Base-by-base conservation (phyloP, 176 grass and related monocot species). In the Urochloa ruziziensis region DNA sequence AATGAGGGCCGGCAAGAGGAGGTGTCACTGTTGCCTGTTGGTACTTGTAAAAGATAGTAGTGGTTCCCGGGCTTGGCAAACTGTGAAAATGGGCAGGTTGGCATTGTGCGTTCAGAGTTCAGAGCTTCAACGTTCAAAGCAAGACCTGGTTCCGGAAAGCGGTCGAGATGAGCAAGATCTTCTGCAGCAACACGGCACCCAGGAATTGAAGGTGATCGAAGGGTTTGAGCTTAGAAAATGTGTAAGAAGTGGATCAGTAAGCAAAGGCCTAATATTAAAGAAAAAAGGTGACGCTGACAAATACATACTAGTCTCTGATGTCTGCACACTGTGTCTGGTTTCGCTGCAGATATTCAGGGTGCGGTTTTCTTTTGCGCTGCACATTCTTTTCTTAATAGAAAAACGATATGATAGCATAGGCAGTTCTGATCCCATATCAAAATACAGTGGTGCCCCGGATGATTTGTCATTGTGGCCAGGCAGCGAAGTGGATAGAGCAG, bases 341-440 rank as follows among this genome's bases (percentile, higher is more conserved):
- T 79, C n/a, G 15, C 32, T 79, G 53, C 30, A 34, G 56, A 77
- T 35, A 29, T 78, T 48, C 13, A 58, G 30, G 37, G 67, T 27
- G 61, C 46, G 24, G 46, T 30, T 44, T 6, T 74, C 15, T 56
- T 10, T 49, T 3, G 32, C 18, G 17, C 18, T 37, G 63, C 32
- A 66, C 28, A 19, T 34, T 64, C 48, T 24, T 18, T 52, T 37
- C 58, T 13, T 4, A 61, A 2, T 24, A 57, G 3, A 39, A 37
- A 37, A 63, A 46, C 16, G 33, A 21, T 28, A 49, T 29, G 4
- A 0, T 66, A 42, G 33, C 3, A 65, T 79, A 39, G 79, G 62
- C 37, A 1, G 51, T 77, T 82, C 75, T 70, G 73, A 77, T 82
- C 73, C 63, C 82, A 88, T 19, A 72, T 56, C 42, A 12, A 13